Conservation (phyloP, 495 filamentous ascomycete genomes). For the Hyphodiscus hymeniophilus region DNA sequence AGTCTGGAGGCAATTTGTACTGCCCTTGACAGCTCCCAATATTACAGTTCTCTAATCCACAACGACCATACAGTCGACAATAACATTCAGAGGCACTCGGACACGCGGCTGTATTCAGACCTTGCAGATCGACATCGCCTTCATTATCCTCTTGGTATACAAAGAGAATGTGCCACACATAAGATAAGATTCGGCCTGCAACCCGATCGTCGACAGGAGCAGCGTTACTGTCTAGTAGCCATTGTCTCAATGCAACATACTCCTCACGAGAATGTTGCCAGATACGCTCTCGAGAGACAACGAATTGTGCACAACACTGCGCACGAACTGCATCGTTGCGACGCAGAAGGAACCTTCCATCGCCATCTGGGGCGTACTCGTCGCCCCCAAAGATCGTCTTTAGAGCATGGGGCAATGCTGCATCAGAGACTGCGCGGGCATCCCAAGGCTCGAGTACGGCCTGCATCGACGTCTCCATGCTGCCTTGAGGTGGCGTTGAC, state of each 20-base stretch:
- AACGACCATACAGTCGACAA: constrained; percentile 17
- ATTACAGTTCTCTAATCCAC: constrained; percentile 3
- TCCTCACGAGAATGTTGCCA: constrained; percentile 48
- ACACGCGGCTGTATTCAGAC: constrained; percentile 13
- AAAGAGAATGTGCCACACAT: constrained; percentile 33
- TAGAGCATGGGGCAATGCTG: constrained; percentile 40
- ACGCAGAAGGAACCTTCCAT: neutral
- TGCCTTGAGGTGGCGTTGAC: constrained; percentile 5
- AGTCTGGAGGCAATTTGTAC: constrained; percentile 7
- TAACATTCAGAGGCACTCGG: constrained; percentile 13
- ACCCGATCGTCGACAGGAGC: constrained; percentile 52
- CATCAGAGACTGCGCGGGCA: constrained; percentile 23
- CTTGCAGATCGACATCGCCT: constrained; percentile 3
- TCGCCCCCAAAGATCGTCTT: constrained; percentile 30
- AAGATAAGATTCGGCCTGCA: constrained; percentile 66
- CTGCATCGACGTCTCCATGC: constrained; percentile 34
- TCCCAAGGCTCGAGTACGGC: constrained; percentile 41
- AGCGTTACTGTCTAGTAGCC: constrained; percentile 49
- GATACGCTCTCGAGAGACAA: constrained; percentile 46
- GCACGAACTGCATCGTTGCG: constrained; percentile 17
- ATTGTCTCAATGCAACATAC: constrained; percentile 58
- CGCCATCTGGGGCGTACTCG: neutral
- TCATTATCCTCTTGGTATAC: neutral
- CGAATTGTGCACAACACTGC: constrained; percentile 66
- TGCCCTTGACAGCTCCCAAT: constrained; percentile 9